Evolutionary conservation across 1,284 basidiomycete genomes (phyloP), one percentile per base, ranked within the genome.

Genomic region (Ceratobasidium sp.): DNA sequence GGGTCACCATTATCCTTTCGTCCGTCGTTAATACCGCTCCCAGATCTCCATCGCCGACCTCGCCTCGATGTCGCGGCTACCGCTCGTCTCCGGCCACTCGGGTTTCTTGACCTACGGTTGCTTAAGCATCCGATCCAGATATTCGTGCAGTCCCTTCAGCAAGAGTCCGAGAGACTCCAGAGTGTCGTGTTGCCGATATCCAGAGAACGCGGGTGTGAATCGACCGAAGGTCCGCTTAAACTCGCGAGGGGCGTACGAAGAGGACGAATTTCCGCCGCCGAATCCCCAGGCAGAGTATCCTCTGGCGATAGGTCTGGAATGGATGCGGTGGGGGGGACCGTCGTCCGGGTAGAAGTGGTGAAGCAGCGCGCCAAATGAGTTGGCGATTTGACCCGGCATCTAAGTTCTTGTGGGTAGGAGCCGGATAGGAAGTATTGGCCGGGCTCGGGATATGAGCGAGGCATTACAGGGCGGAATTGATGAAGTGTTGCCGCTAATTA

Each of bases 1-100:
- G 99, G 87, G 85, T 99, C 98, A 99, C 98, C 81, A 99, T 98
- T 66, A 99, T 96, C 82, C 95, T 97, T 83, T 99, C 97, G 84
- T 99, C 73, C 98, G 89, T 84, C 91, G 90, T 91, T 97, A 95
- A 86, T 99, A 99, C n/a, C 97, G 96, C 49, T 97, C 94, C 98
- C 98, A 99, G 72, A 95, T 97, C 79, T 90, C 90, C 83, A 91
- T 90, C 1, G 97, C 98, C 55, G 99, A 88, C 82, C 92, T 88
- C 0, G 96, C n/a, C n/a, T n/a, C n/a, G n/a, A n/a, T n/a, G n/a
- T n/a, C n/a, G n/a, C n/a, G n/a, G n/a, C n/a, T n/a, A n/a, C n/a
- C n/a, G n/a, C n/a, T n/a, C n/a, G n/a, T n/a, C n/a, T n/a, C n/a
- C n/a, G n/a, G n/a, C n/a, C 91, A 99, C 83, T 99, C 98, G 0